phyloP scores from a whole-genome alignment of 2,329 filamentous ascomycete species.

The Neoarthrinium moseri region DNA sequence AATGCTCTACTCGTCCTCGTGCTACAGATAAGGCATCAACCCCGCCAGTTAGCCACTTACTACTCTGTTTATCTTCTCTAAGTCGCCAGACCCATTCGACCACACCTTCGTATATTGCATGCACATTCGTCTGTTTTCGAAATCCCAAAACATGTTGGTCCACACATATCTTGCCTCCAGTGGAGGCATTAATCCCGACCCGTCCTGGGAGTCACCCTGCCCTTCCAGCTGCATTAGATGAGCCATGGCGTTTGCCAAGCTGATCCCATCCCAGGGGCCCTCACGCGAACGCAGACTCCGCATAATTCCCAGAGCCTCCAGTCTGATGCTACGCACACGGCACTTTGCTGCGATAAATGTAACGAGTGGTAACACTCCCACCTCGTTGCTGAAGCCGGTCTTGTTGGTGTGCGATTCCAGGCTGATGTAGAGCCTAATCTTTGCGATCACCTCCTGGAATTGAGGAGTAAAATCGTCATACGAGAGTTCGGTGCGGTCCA shows the following conservation, averaged over 20 bases:
- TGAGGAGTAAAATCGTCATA: slow-evolving; percentile 22
- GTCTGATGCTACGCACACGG: slow-evolving; percentile 15
- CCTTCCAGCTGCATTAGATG: slow-evolving; percentile 22
- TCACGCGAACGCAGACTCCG: slow-evolving; percentile 18
- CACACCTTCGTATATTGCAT: slow-evolving; percentile 23
- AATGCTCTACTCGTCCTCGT: too few species aligned
- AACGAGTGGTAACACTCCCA: slow-evolving; percentile 19
- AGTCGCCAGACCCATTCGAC: slow-evolving; percentile 15
- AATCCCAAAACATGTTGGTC: slow-evolving; percentile 26
- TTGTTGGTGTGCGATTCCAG: neutral
- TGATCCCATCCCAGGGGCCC: slow-evolving; percentile 22
- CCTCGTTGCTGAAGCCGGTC: slow-evolving; percentile 24
- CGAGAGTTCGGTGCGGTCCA: slow-evolving; percentile 21
- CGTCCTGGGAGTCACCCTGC: slow-evolving; percentile 9
- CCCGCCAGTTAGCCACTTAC: slow-evolving; percentile 10
- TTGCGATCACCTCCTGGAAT: slow-evolving; percentile 19
- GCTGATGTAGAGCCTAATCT: slow-evolving; percentile 12
- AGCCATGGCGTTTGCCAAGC: slow-evolving; percentile 15
- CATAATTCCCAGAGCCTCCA: slow-evolving; percentile 17
- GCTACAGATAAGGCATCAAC: too few species aligned
- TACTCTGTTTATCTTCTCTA: slow-evolving; percentile 16
- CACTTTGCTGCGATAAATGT: slow-evolving; percentile 23
- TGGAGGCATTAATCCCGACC: slow-evolving; percentile 1
- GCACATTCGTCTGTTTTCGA: slow-evolving; percentile 19
- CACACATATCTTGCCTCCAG: slow-evolving; percentile 18